phyloP scores from a whole-genome alignment of 176 grass and related monocot species.

The Panicum miliaceum region DNA sequence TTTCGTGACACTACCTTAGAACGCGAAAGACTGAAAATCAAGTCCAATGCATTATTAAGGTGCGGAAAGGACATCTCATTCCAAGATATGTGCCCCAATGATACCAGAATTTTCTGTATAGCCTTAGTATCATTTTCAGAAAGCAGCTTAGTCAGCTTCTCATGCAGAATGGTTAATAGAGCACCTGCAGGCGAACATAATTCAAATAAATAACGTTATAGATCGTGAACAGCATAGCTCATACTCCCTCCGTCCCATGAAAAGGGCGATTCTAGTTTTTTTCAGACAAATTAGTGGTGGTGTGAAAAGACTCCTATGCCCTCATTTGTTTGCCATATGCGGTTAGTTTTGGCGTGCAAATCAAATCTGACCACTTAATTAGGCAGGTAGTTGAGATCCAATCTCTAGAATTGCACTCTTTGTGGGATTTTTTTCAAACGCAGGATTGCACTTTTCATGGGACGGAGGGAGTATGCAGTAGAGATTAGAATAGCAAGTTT shows the following conservation, averaged over 20 bases:
- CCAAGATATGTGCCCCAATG: constrained; percentile 88
- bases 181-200: constrained; percentile 54
- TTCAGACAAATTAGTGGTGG: too few species aligned
- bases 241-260: too few species aligned
- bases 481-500: constrained; percentile 25
- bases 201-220: constrained; percentile 31
- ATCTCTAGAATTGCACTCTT: too few species aligned
- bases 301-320: too few species aligned
- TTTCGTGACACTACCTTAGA: constrained; percentile 69
- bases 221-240: constrained; percentile 6
- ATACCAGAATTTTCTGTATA: constrained; percentile 88
- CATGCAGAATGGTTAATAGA: constrained; percentile 66
- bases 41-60: constrained; percentile 70
- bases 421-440: too few species aligned
- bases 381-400: too few species aligned
- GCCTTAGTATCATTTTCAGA: constrained; percentile 93
- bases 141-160: constrained; percentile 74
- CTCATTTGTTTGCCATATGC: too few species aligned
- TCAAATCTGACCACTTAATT: too few species aligned
- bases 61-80: constrained; percentile 85
- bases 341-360: too few species aligned
- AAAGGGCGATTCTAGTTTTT: too few species aligned
- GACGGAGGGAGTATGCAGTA: too few species aligned
- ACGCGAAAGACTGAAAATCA: constrained; percentile 85
- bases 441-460: too few species aligned